phyloP scores from a whole-genome alignment of 306 rosid genomes.

The Glycyrrhiza uralensis region DNA sequence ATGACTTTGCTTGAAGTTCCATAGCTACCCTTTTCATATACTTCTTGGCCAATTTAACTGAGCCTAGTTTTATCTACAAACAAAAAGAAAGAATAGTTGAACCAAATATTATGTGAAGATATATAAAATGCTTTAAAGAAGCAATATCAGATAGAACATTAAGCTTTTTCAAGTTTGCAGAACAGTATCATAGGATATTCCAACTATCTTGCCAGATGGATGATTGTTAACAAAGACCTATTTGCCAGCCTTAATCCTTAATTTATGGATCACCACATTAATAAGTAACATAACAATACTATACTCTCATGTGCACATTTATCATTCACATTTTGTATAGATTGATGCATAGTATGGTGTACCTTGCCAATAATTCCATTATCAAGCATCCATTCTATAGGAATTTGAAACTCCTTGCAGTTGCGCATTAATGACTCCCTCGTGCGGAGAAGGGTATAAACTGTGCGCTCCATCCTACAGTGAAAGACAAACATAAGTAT shows the following conservation, averaged over 20 bases:
- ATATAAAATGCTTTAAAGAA: not conserved
- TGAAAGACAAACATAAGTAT: not conserved
- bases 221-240: not conserved
- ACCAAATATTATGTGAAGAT: conserved; percentile 22
- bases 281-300: not conserved
- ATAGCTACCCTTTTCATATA: conserved; percentile 92
- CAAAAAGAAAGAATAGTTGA: not conserved
- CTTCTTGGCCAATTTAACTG: conserved; percentile 87
- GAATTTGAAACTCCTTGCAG: conserved; percentile 83
- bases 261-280: not conserved
- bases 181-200: not conserved
- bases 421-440: conserved; percentile 77
- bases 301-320: not conserved
- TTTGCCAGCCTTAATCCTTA: not conserved
- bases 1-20: conserved; percentile 89
- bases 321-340: not conserved
- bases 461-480: conserved; percentile 87
- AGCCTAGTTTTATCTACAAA: conserved; percentile 76
- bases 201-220: not conserved
- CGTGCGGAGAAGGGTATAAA: conserved; percentile 76
- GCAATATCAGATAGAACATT: not conserved
- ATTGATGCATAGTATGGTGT: not conserved
- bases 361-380: conserved; percentile 93
- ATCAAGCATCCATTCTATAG: conserved; percentile 94
- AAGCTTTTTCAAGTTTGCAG: not conserved